phyloP scores from a whole-genome alignment of 179 eudicot species.

The Spergularia azorica region DNA sequence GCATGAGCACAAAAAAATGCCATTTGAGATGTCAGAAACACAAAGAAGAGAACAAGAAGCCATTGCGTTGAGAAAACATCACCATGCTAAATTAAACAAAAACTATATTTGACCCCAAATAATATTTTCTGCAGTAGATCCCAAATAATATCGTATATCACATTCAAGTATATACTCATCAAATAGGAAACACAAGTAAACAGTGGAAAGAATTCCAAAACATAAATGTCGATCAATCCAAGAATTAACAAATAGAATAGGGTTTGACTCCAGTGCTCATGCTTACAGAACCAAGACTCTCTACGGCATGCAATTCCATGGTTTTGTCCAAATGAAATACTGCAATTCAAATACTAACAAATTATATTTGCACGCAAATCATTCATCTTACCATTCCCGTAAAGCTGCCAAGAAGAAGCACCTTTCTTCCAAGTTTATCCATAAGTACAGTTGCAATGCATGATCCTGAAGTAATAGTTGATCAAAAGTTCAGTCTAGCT shows the following conservation, averaged over 20 bases:
- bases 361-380: neutral
- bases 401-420: slow-evolving; percentile 87
- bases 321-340: slow-evolving; percentile 7
- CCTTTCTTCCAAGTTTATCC: slow-evolving; percentile 92
- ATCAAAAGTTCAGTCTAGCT: slow-evolving; percentile 7
- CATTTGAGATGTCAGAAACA: slow-evolving; percentile 19
- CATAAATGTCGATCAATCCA: neutral
- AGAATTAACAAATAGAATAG: neutral
- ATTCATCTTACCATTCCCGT: slow-evolving; percentile 73
- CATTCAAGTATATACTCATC: slow-evolving; percentile 9
- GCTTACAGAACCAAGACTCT: neutral
- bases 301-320: neutral
- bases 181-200: slow-evolving; percentile 4
- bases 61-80: neutral
- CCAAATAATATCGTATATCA: neutral
- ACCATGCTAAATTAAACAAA: neutral
- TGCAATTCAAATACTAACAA: neutral
- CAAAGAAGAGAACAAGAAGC: neutral
- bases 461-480: slow-evolving; percentile 51
- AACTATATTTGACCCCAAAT: neutral
- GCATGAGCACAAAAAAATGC: slow-evolving; percentile 18
- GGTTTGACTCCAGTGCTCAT: neutral
- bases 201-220: neutral
- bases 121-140: neutral
- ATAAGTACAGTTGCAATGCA: slow-evolving; percentile 68